Base-by-base conservation (phyloP, 257 asterid species). In the Lycium barbarum region DNA sequence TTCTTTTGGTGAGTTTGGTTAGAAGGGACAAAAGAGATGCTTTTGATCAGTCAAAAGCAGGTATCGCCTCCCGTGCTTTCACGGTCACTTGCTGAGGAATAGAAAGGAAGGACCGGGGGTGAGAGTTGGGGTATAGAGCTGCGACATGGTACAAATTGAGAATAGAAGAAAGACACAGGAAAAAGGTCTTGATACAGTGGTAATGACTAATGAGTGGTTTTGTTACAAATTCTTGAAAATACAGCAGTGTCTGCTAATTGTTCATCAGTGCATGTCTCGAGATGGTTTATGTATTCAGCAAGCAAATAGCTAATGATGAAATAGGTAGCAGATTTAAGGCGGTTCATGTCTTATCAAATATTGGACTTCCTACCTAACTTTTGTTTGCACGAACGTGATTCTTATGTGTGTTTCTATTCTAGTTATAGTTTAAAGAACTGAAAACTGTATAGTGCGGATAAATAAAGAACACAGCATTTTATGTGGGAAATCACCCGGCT, bases 291-390 rank as follows among this genome's bases (percentile, higher is more conserved):
- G 49, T 67, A 35, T 35, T 67, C 20, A 67, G 6, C 20, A 35
- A 67, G 18, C 74, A 35, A 67, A 67, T 67, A 66, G 74, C 49
- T 33, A 67, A 65, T 65, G 45, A 33, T 66, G 47, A 33, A 66
- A 33, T 66, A 33, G 47, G 7, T 12, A 11, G 73, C 17, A 35
- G 9, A 65, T 65, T 12, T 65, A 65, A 65, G 47, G 6, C 5
- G 73, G 5, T 35, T 35, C 12, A 67, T 36, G 76, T 58, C 17
- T 58, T 6, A 18, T 58, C 22, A 2, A 58, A 13, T 12, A 18
- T 71, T 71, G 17, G 22, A 43, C 36, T n/a, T 73, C 10, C 58
- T 47, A 10, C 35, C 33, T 26, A 26, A 26, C 33, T 26, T 1
- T 26, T 26, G 33, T 26, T 26, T 26, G 33, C 33, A 26, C 33